These are phyloP conservation scores for Ormosia emarginata DNA, from an alignment of 306 rosid species.

Conservation along the genomic window DNA sequence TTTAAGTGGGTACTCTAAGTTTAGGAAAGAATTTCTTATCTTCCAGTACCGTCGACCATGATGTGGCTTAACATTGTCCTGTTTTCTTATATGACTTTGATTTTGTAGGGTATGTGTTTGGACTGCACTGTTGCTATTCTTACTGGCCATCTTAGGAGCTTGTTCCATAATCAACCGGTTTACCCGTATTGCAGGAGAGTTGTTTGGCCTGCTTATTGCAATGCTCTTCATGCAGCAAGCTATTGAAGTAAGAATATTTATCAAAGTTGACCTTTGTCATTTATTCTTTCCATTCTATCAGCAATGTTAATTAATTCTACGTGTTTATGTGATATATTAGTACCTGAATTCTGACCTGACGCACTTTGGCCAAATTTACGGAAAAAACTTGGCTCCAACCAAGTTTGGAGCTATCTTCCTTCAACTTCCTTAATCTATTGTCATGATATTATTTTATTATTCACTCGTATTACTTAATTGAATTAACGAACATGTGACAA, in stretches of 20 bases:
- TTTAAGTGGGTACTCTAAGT: too few relatives aligned
- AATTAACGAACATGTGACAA: too few relatives aligned
- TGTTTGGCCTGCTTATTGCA: constrained; percentile 91
- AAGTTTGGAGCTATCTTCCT: too few relatives aligned
- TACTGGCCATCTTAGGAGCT: constrained; percentile 82
- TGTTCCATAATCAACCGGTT: constrained; percentile 96
- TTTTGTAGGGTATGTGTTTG: constrained; percentile 88
- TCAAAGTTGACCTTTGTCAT: not conserved
- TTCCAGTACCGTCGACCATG: not conserved
- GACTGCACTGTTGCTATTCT: constrained; percentile 80
- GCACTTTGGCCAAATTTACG: not conserved
- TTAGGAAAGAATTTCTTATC: too few relatives aligned
- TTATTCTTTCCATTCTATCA: not conserved
- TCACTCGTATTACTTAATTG: too few relatives aligned
- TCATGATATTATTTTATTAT: too few relatives aligned
- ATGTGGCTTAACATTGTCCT: not conserved
- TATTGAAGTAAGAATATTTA: constrained; percentile 52
- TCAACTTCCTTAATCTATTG: too few relatives aligned
- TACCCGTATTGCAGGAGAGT: constrained; percentile 91
- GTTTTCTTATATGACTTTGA: not conserved
- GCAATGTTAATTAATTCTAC: not conserved
- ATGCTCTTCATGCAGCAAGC: constrained; percentile 99
- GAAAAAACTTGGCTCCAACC: too few relatives aligned
- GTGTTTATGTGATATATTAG: not conserved
- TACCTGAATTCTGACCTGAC: not conserved